phyloP scores from a whole-genome alignment of 306 rosid genomes.

The Sphenostylis stenocarpa region DNA sequence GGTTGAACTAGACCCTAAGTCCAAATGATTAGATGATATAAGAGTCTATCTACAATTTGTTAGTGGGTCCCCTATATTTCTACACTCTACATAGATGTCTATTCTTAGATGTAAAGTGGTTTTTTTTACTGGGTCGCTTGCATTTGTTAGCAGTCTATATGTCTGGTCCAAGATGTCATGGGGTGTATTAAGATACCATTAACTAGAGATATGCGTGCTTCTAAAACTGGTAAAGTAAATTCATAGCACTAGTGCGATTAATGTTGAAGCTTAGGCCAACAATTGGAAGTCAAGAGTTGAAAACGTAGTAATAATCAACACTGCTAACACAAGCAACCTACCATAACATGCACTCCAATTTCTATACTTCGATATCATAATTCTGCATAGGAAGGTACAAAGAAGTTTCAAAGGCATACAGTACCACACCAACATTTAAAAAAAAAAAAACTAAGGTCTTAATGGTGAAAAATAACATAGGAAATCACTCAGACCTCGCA shows the following conservation, averaged over 20 bases:
- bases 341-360: not conserved
- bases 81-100: too few species aligned
- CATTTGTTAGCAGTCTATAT: too few species aligned
- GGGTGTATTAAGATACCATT: not conserved
- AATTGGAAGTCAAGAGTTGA: not conserved
- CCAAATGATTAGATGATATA: too few species aligned
- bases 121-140: too few species aligned
- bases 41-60: too few species aligned
- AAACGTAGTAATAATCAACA: not conserved
- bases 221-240: not conserved
- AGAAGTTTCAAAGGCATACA: conserved; percentile 5
- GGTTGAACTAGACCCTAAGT: too few species aligned
- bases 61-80: too few species aligned
- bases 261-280: not conserved
- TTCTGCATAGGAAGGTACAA: not conserved
- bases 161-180: too few species aligned
- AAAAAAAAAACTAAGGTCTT: not conserved
- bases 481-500: not conserved
- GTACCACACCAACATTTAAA: not conserved
- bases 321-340: conserved; percentile 5
- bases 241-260: not conserved
- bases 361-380: conserved; percentile 1
- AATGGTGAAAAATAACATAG: not conserved
- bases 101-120: too few species aligned
- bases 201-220: not conserved